These are phyloP conservation scores for Ochromonas danica DNA, from an alignment of 108 stramenopile genomes.

Conservation along the genomic window DNA sequence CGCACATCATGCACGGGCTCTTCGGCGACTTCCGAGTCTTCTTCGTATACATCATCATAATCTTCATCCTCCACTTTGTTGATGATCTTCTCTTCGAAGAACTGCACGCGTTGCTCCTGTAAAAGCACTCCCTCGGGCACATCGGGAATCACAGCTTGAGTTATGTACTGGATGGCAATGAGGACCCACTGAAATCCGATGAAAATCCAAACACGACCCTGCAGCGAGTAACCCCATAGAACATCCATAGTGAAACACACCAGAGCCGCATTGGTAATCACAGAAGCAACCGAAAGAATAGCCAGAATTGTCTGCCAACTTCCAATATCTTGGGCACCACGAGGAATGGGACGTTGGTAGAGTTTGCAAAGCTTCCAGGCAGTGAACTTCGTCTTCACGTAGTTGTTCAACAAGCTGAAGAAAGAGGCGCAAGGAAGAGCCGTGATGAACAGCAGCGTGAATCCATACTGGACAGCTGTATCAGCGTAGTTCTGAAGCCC, in stretches of 20 bases:
- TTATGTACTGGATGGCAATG: conserved; percentile 48
- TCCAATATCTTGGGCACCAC: conserved; percentile 50
- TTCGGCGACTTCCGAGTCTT: background rate
- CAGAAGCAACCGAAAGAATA: conserved; percentile 40
- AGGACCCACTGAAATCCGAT: conserved; percentile 51
- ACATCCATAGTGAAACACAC: conserved; percentile 43
- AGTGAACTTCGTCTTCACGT: conserved; percentile 22
- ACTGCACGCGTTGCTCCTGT: conserved; percentile 51
- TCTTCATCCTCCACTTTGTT: conserved; percentile 18
- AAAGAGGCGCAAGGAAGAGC: background rate
- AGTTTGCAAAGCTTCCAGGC: background rate
- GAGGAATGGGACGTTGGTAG: background rate
- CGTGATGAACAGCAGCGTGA: background rate
- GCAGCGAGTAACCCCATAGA: conserved; percentile 28
- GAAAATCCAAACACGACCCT: conserved; percentile 49
- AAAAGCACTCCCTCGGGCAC: conserved; percentile 48
- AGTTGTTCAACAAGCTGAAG: conserved; percentile 1
- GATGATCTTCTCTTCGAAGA: conserved; percentile 47
- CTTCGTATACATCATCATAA: conserved; percentile 8
- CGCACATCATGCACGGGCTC: background rate
- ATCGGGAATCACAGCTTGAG: conserved; percentile 43
- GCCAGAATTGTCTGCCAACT: conserved; percentile 47
- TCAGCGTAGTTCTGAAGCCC: background rate
- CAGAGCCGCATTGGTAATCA: conserved; percentile 48
- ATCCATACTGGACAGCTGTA: conserved; percentile 27